Percentiles rank a stretch among this genome's conserved stretches.
These are phyloP conservation scores for Lentithecium fluviatile DNA, from an alignment of 495 filamentous ascomycete species.

Conservation along the genomic window DNA sequence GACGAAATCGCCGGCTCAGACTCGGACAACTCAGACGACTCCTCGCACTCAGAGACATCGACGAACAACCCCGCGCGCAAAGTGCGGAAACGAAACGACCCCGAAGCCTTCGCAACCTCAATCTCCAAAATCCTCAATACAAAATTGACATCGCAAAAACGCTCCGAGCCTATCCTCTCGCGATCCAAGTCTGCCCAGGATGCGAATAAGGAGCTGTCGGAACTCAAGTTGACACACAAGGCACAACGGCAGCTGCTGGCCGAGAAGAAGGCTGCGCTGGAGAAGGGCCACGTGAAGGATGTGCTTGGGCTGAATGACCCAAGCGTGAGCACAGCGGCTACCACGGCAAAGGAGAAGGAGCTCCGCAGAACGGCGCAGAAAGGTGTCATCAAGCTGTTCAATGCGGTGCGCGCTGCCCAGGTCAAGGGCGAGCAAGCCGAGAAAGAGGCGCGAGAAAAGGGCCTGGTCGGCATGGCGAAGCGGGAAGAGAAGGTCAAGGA, in stretches of 20 bases:
- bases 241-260: slow-evolving; percentile 75
- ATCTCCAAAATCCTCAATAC: slow-evolving; percentile 86
- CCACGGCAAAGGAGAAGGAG: slow-evolving; percentile 74
- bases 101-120: slow-evolving; percentile 81
- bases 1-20: slow-evolving; percentile 41
- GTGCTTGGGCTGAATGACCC: slow-evolving; percentile 60
- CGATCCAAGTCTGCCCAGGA: slow-evolving; percentile 69
- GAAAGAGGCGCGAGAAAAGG: slow-evolving; percentile 63
- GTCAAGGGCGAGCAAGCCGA: slow-evolving; percentile 76
- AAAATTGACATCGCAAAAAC: slow-evolving; percentile 76
- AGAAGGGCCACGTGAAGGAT: slow-evolving; percentile 85
- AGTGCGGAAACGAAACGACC: slow-evolving; percentile 80
- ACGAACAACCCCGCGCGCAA: slow-evolving; percentile 27
- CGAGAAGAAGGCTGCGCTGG: slow-evolving; percentile 75
- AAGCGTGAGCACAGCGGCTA: slow-evolving; percentile 53
- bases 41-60: slow-evolving; percentile 37
- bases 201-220: slow-evolving; percentile 62
- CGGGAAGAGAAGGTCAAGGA: slow-evolving; percentile 83
- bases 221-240: slow-evolving; percentile 74
- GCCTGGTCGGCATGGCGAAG: slow-evolving; percentile 69
- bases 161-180: slow-evolving; percentile 83
- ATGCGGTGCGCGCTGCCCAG: slow-evolving; percentile 89
- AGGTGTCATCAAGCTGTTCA: slow-evolving; percentile 92
- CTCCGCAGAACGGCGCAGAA: slow-evolving; percentile 83
- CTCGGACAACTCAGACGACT: slow-evolving; percentile 36